Base-by-base conservation (phyloP, 1,139 yeast genomes). In the Kodamaea anthophila region DNA sequence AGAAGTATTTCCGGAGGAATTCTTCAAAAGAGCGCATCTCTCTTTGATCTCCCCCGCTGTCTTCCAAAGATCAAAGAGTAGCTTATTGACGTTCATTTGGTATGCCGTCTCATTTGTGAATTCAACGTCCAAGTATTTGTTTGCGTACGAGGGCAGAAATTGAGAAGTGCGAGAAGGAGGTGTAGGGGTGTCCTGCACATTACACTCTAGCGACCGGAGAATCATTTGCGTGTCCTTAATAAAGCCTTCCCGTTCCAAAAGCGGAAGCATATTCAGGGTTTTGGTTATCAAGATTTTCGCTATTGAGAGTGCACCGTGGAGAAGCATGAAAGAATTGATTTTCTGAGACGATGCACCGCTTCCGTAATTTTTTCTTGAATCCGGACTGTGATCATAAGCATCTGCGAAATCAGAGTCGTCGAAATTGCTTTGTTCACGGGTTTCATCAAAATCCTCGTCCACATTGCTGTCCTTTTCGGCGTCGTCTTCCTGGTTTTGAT, bases 201-300 rank as follows among this genome's bases (percentile, higher is more conserved):
- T 32, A 6, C 37, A 34, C 5, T 29, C 32, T 5, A 41, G 29
- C 7, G 34, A 20, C n/a, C 33, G 15, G 20, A 25, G 15, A 5
- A 41, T 37, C 5, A 30, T 15, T 5, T 34, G 23, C 4, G 72
- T 58, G 44, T 83, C 88, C 11, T 68, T 60, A 8, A 82, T 57
- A 14, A 82, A 55, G 0, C 96, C 96, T 43, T 86, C 93, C 35
- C 84, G 69, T 42, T 73, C 82, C 38, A 86, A 75, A 5, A 65
- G 64, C 0, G 55, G 46, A 9, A 75, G 48, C 31, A 70, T 75
- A 1, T 53, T 39, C 1, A 79, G 71, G 9, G 70, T 57, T 34
- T 66, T 65, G 4, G 52, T 51, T 1, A 76, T 53, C 31, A 83
- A 52, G 3, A 55, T 46, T 14, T 61, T 57, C 1, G 75, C 62